Conservation (phyloP, 495 filamentous ascomycete species). For the Diplogelasinospora grovesii region DNA sequence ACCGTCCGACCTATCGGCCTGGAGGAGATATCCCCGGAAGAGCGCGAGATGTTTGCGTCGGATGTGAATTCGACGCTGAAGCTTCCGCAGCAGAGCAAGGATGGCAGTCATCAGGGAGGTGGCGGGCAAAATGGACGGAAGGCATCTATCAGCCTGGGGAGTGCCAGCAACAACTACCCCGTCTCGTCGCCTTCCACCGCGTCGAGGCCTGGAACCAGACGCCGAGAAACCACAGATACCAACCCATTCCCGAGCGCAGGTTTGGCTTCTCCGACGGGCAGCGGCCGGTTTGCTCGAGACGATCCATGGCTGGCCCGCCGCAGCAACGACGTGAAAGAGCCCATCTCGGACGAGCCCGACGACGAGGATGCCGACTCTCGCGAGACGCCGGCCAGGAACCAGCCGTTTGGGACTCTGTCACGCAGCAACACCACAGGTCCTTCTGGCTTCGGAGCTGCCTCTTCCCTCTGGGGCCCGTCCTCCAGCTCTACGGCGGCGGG, state of each 20-base stretch:
- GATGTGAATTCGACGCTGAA: constrained; percentile 94
- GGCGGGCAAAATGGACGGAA: constrained; percentile 60
- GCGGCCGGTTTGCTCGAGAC: constrained; percentile 42
- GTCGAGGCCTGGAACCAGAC: constrained; percentile 62
- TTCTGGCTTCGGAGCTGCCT: constrained; percentile 27
- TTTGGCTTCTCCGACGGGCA: constrained; percentile 44
- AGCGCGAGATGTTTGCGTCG: constrained; percentile 74
- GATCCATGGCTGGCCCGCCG: constrained; percentile 62
- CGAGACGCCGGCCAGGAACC: constrained; percentile 29
- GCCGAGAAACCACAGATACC: constrained; percentile 83
- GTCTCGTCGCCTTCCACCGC: constrained; percentile 56
- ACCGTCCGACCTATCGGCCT: constrained; percentile 65
- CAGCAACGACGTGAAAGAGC: constrained; percentile 52
- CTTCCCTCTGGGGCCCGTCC: constrained; percentile 67
- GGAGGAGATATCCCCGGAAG: constrained; percentile 70
- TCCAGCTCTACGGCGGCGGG: constrained; percentile 43
- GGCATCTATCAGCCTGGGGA: constrained; percentile 60
- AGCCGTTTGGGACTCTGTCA: constrained; percentile 56
- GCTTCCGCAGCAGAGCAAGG: constrained; percentile 71
- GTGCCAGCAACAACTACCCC: constrained; percentile 37
- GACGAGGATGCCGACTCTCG: constrained; percentile 27
- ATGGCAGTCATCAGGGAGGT: constrained; percentile 45
- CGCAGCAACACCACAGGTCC: constrained; percentile 57
- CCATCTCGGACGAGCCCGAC: constrained; percentile 43
- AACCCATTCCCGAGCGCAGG: constrained; percentile 52